Conservation (phyloP, 176 grass and related monocot genomes). For the Oryza punctata region DNA sequence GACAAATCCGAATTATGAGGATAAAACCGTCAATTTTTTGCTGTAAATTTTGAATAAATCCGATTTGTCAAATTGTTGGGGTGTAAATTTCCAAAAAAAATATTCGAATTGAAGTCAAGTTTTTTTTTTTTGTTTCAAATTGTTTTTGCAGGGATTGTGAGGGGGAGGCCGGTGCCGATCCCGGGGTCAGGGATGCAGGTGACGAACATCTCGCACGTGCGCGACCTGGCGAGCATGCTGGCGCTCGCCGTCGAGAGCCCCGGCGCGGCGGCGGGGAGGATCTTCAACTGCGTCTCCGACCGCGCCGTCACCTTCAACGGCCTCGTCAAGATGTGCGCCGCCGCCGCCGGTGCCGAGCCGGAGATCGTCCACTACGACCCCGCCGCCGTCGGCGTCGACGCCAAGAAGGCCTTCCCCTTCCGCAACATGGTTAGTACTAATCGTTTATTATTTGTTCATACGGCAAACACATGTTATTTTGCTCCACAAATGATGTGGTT, state of each 20-base stretch:
- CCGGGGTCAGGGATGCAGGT: conserved; percentile 92
- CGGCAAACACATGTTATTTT: too few relatives aligned
- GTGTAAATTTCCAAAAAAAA: neutral
- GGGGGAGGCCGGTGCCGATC: conserved; percentile 72
- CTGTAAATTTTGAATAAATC: neutral
- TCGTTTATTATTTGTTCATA: too few relatives aligned
- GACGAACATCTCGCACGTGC: conserved; percentile 77
- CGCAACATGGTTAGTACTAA: conserved; percentile 69
- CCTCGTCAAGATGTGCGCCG: conserved; percentile 71
- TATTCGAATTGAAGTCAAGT: neutral
- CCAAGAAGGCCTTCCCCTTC: conserved; percentile 90
- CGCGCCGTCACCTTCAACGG: conserved; percentile 88
- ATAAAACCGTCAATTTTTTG: neutral
- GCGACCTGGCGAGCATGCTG: conserved; percentile 83
- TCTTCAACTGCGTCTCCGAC: conserved; percentile 88
- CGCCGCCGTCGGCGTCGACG: conserved; percentile 64
- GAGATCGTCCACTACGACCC: conserved; percentile 78
- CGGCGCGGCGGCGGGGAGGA: conserved; percentile 47
- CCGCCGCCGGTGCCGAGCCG: conserved; percentile 47
- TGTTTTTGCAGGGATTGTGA: conserved; percentile 62
- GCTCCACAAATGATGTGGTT: neutral
- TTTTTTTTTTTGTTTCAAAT: too few relatives aligned
- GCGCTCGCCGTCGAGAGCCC: conserved; percentile 63
- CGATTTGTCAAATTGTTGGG: too few relatives aligned
- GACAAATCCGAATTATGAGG: too few relatives aligned